These are phyloP conservation scores for Pelargonium nanum DNA, from an alignment of 345 rosid genomes.

Conservation along the genomic window DNA sequence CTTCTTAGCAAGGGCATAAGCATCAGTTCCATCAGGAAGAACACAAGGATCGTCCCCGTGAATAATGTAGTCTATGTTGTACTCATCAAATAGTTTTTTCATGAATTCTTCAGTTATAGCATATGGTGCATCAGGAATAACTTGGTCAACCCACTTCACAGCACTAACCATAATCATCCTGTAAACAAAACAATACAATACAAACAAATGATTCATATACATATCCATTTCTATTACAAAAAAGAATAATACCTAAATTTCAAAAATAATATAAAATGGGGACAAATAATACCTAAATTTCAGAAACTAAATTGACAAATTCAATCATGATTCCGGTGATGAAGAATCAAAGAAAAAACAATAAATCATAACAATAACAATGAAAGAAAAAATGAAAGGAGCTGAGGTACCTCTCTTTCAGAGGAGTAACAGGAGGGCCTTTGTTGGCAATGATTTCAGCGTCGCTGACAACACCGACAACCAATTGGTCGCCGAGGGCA, in stretches of 20 bases:
- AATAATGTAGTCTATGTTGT: conserved; percentile 56
- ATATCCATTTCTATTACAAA: not conserved
- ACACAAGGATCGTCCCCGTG: conserved; percentile 80
- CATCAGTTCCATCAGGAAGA: conserved; percentile 73
- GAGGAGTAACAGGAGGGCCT: conserved; percentile 68
- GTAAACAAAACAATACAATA: not conserved
- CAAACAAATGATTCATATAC: not conserved
- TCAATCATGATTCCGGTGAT: no score
- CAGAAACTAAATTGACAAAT: no score
- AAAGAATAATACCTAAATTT: no score
- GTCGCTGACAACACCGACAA: conserved; percentile 71
- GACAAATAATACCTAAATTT: no score
- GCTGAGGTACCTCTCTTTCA: conserved; percentile 41
- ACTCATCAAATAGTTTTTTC: conserved; percentile 57
- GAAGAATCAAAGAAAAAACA: no score
- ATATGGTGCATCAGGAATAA: conserved; percentile 62
- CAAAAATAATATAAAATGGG: no score
- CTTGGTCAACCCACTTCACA: conserved; percentile 77
- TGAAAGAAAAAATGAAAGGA: no score
- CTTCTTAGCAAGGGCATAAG: conserved; percentile 64
- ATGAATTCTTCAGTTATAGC: conserved; percentile 65
- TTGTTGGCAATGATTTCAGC: conserved; percentile 59
- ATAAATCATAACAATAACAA: no score
- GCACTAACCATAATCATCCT: conserved; percentile 60
- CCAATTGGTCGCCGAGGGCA: conserved; percentile 56